phyloP scores from a whole-genome alignment of 1,139 yeast genomes.

The Nakaseomyces delphensis region DNA sequence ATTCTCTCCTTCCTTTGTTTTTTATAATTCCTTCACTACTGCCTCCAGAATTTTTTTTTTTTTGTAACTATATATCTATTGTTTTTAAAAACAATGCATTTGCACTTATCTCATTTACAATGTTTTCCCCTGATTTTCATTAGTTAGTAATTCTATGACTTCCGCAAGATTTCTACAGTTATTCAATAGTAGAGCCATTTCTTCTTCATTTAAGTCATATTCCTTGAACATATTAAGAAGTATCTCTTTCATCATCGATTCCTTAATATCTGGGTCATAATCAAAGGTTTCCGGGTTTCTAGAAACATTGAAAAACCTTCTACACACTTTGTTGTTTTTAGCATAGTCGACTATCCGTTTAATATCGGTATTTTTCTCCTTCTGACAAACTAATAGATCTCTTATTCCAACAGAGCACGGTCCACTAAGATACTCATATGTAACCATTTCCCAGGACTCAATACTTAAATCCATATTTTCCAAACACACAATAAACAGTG shows the following conservation, averaged over 20 bases:
- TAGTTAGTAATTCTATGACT: background rate
- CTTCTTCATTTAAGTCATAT: slow-evolving; percentile 10
- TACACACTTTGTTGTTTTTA: slow-evolving; percentile 8
- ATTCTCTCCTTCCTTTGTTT: background rate
- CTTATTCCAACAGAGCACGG: background rate
- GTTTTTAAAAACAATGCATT: background rate
- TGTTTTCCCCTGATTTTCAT: background rate
- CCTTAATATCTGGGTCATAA: slow-evolving; percentile 9
- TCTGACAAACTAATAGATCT: background rate
- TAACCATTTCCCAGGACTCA: background rate
- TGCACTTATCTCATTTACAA: background rate
- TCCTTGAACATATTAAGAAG: slow-evolving; percentile 9
- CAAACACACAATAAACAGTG: background rate
- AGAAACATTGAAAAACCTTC: background rate
- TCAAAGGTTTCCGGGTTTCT: background rate
- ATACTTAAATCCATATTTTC: background rate
- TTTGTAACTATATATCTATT: background rate
- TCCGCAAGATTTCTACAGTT: slow-evolving; percentile 11
- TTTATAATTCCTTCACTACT: too few relatives aligned
- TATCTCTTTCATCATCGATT: slow-evolving; percentile 11
- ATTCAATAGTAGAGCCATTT: slow-evolving; percentile 10
- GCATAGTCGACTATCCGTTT: slow-evolving; percentile 7
- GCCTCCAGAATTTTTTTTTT: too few relatives aligned
- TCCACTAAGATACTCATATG: background rate
- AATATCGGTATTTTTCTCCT: background rate